Evolutionary conservation across 495 filamentous ascomycete species (phyloP), one percentile per base, ranked within the genome.

Genomic region (Talaromyces proteolyticus): DNA sequence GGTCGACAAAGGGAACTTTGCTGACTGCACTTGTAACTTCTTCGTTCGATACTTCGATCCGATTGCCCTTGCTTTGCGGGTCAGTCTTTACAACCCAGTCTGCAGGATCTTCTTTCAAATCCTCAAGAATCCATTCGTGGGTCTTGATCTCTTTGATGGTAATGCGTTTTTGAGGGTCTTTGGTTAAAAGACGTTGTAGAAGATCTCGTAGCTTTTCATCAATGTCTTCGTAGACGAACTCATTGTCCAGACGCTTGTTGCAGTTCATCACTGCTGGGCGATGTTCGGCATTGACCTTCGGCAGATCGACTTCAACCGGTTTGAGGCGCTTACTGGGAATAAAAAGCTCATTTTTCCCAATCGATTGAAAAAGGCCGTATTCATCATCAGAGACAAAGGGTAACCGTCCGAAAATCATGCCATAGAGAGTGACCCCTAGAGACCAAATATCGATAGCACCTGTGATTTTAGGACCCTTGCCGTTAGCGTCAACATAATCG

Each of bases 361-460:
- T 97, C 44, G 82, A 84, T 55, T 84, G 79, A 66, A 96, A 96
- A 68, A 99, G 85, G 53, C 82, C 84, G 66, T 84, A 97, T 57
- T 95, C 89, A 59, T 91, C 88, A 55, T 91, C 82, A 36, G 89
- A 89, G 51, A 94, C 79, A 64, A 97, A 99, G 1, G 93, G 93
- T 21, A 95, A 81, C 18, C 93, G 88, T 8, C 91, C 93, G 59
- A 85, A 99, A 29, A 99, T 79, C 64, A 99, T 81, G 57, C 92
- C 94, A 67, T 95, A 99, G 1, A 99, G 77, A 0, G 93, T 99
- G 16, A 97, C 88, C 14, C 93, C 93, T 18, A 99, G 71, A 18
- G 94, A 95, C 92, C 93, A 99, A 18, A 99, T 86, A 59, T 99
- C 93, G 61, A 99, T 96, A 25, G 85, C 80, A 43, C 70, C 75